phyloP scores from a whole-genome alignment of 2,329 filamentous ascomycete species.

The Aspergillus sp. region DNA sequence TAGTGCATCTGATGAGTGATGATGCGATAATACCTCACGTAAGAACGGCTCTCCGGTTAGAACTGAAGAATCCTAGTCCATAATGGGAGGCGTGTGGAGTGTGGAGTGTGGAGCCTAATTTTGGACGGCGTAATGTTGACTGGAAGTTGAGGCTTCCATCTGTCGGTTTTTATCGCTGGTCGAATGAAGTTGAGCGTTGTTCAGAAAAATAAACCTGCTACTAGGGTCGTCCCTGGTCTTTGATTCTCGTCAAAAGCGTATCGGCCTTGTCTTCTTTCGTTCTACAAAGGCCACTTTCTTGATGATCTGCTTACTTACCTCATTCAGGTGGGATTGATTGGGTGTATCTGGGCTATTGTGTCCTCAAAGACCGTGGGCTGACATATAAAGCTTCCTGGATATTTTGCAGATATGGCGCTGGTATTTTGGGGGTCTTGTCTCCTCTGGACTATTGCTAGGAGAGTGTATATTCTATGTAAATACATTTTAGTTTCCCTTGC shows the following conservation, averaged over 20 bases:
- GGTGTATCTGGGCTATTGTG: constrained; percentile 18
- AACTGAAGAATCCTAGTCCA: constrained; percentile 6
- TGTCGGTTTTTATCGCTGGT: constrained; percentile 28
- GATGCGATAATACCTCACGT: constrained; percentile 35
- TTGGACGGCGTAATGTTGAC: constrained; percentile 1
- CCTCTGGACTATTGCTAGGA: constrained; percentile 8
- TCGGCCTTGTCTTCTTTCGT: not conserved
- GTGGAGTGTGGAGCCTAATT: constrained; percentile 6
- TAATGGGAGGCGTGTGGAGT: constrained; percentile 10
- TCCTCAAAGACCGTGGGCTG: constrained; percentile 4
- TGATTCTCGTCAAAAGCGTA: constrained; percentile 7
- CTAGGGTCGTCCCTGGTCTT: constrained; percentile 6
- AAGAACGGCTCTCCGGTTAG: constrained; percentile 13
- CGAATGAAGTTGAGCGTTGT: constrained; percentile 20
- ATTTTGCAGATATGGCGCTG: not conserved
- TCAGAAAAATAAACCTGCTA: constrained; percentile 2
- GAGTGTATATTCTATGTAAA: constrained; percentile 32
- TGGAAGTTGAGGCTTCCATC: constrained; percentile 1
- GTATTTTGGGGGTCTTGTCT: constrained; percentile 12
- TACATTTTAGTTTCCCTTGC: constrained; percentile 19
- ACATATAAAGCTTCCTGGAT: constrained; percentile 5
- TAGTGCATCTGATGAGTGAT: constrained; percentile 50
- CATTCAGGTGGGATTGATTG: not conserved
- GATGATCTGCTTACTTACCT: not conserved
- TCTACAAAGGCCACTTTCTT: not conserved